Evolutionary conservation across 1,139 yeast genomes (phyloP).

Genomic region (Saccharomyces hybrid): DNA sequence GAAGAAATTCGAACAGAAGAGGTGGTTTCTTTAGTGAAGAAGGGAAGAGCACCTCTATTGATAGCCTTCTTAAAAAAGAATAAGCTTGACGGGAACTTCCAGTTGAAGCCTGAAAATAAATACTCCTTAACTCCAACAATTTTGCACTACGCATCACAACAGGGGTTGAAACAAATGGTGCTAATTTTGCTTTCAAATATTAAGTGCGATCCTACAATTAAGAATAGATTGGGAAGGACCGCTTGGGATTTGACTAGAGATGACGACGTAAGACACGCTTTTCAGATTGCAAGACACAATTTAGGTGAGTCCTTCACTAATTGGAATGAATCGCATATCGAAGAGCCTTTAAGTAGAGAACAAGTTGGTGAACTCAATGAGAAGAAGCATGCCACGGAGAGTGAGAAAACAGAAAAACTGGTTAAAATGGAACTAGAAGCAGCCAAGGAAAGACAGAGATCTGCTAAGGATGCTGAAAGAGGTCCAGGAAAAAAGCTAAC

Average conservation of each 20-base stretch:
- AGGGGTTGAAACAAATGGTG: conserved; percentile 62
- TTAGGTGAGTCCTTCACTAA: conserved; percentile 65
- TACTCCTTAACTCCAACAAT: conserved; percentile 60
- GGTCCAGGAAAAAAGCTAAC: conserved; percentile 28
- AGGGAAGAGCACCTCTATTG: conserved; percentile 72
- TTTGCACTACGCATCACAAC: conserved; percentile 69
- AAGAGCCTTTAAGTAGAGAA: conserved; percentile 55
- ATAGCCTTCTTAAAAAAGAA: conserved; percentile 55
- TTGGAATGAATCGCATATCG: conserved; percentile 67
- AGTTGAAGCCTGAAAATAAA: conserved; percentile 46
- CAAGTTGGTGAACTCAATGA: conserved; percentile 44
- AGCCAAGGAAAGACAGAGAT: conserved; percentile 25
- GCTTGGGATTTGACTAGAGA: conserved; percentile 53
- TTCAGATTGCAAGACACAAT: conserved; percentile 59
- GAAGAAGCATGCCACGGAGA: conserved; percentile 35
- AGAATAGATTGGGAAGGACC: conserved; percentile 50
- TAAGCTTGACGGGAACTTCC: conserved; percentile 44
- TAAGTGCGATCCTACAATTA: conserved; percentile 61
- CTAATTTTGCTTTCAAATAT: conserved; percentile 54
- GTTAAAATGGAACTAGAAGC: conserved; percentile 31
- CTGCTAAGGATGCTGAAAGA: conserved; percentile 21
- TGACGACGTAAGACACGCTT: conserved; percentile 42
- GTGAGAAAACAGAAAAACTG: conserved; percentile 24
- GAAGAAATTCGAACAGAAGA: conserved; percentile 46
- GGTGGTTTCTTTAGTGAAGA: conserved; percentile 51